Evolutionary conservation across 2,329 filamentous ascomycete genomes (phyloP), one percentile per base, ranked within the genome.

Genomic region (Sphaerulina musiva): DNA sequence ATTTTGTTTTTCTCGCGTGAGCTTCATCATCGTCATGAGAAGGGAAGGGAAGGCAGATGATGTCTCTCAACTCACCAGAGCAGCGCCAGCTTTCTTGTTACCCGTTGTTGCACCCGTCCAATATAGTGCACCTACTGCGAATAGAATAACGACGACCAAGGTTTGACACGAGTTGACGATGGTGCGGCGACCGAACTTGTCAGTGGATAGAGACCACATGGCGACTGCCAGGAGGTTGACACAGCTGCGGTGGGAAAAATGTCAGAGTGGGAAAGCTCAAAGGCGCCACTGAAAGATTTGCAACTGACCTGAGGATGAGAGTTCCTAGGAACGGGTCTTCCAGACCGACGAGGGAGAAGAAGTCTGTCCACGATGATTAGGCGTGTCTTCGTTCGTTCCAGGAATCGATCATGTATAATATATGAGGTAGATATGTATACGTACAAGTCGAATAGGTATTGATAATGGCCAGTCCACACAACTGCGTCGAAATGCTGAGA

Each of bases 91-190:
- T n/a, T 36, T 4, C 12, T 36, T 36, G 34, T 36, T 36, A 3
- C 34, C 34, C 3, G 34, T 36, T 7, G 48, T 45, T 23, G 48
- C 48, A 32, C 48, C 48, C 1, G 48, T 36, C 48, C 48, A 51
- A 32, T 51, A 45, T 10, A 51, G 29, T 17, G 12, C 41, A 10
- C 48, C 48, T 6, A 51, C 40, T n/a, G 38, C 44, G 29, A 51
- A 44, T n/a, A 51, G 48, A 17, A 51, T 29, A 2, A 44, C 29
- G 48, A 40, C 43, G 7, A 51, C 41, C 7, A 51, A 23, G 20
- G 48, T 51, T 31, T 51, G 48, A 31, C 48, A 51, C 4, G 31
- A 45, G 36, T 51, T 51, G 48, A 51, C 32, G 6, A 44, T 51
- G 8, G 31, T 26, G n/a, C 48, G 40, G 8, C 48, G 48, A 20